Percentiles rank a stretch among this genome's conserved stretches.
phyloP scores from a whole-genome alignment of 768 basidiomycete species.

The Suillus spraguei region DNA sequence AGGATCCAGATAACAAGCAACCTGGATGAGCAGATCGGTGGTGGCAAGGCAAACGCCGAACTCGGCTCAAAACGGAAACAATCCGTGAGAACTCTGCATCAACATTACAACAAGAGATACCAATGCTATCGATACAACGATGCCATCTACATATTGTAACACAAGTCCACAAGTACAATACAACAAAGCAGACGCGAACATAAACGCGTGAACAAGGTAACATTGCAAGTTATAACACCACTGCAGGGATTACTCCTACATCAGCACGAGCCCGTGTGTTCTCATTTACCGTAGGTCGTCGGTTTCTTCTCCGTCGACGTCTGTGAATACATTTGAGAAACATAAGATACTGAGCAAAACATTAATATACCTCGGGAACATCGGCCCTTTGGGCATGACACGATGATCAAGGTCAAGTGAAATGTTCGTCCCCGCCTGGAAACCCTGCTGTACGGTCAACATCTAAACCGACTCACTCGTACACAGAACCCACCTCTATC shows the following conservation, averaged over 20 bases:
- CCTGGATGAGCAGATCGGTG: slow-evolving; percentile 30
- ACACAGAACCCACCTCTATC: slow-evolving; percentile 74
- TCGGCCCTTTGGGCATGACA: slow-evolving; percentile 87
- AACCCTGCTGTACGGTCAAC: slow-evolving; percentile 49
- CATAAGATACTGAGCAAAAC: not conserved
- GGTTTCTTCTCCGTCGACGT: slow-evolving; percentile 32
- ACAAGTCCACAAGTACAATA: not conserved
- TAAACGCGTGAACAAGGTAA: not conserved
- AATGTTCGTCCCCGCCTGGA: slow-evolving; percentile 92
- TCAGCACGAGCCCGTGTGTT: not conserved
- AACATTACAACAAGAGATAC: not conserved
- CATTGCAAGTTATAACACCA: not conserved
- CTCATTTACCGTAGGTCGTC: slow-evolving; percentile 21
- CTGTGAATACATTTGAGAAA: slow-evolving; percentile 16
- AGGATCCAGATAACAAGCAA: slow-evolving; percentile 37
- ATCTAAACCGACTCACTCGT: slow-evolving; percentile 2
- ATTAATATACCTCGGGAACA: slow-evolving; percentile 73
- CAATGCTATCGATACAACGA: not conserved
- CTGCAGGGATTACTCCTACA: not conserved
- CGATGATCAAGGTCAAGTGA: slow-evolving; percentile 91
- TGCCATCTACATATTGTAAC: not conserved
- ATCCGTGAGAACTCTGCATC: slow-evolving; percentile 30
- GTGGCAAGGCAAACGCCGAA: slow-evolving; percentile 36
- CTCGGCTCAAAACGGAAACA: slow-evolving; percentile 27
- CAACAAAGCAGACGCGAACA: not conserved